Base-by-base conservation (phyloP, 768 basidiomycete species). In the Lactarius pseudohatsudake region DNA sequence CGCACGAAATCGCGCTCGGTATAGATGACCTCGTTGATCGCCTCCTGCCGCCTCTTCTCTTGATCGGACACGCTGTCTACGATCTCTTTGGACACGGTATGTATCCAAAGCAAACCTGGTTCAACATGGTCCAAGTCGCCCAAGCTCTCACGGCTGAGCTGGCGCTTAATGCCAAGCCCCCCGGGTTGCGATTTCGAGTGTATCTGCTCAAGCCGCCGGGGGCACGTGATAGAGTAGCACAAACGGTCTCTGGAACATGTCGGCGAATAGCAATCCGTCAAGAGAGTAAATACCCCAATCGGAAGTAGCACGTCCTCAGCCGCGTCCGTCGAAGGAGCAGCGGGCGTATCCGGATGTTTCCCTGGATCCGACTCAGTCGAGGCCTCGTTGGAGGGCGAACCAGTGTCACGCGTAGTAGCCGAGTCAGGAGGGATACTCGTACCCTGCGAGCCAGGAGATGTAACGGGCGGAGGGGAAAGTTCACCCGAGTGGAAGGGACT, bases 171-270 rank as follows among this genome's bases (percentile, higher is more conserved):
- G 73, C 87, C 90, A 67, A 98, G 80, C 10, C 92, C 95, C 10
- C 92, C 95, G 20, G 92, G 92, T 74, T 94, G 87, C 20, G 91
- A 92, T 76, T 95, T 94, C 89, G 34, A 34, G 34, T 34, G 34
- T 34, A 34, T 34, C 76, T 98, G 97, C 77, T 98, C 96, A 66
- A 97, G 77, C 67, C 97, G 79, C 59, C 97, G 79, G 1, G 97
- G 97, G 75, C 97, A 99, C 32, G 94, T 95, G 69, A 98, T 98
- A 70, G 91, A 94, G 76, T 99, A 98, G 78, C 97, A 99, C n/a
- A 98, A 79, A 67, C 86, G 87, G 74, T 98, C 96, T 60, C 92
- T 82, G 40, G 92, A 91, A 78, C 97, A 98, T 36, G 97, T 99
- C 20, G 97, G 94, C 13, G 95, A 97, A 79, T 98, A 98, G 76